phyloP scores from a whole-genome alignment of 1,284 basidiomycete genomes.

The Mrakiaceae sp. region DNA sequence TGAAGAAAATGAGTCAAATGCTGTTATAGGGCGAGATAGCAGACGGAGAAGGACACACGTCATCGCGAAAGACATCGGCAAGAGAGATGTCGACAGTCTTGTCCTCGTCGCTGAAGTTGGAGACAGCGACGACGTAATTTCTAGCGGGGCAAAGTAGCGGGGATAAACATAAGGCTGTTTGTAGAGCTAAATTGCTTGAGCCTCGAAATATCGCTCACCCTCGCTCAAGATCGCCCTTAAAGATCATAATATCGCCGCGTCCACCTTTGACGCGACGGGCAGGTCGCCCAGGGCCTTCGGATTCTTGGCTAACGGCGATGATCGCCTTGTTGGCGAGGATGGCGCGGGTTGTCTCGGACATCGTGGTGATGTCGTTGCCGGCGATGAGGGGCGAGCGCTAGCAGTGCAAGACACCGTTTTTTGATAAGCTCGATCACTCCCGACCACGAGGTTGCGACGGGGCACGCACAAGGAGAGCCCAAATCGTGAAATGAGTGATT shows the following conservation, averaged over 20 bases:
- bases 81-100: constrained; percentile 5
- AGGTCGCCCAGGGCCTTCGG: constrained; percentile 19
- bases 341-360: constrained; percentile 10
- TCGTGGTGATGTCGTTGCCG: constrained; percentile 25
- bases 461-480: neutral
- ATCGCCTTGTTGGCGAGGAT: constrained; percentile 26
- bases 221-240: constrained; percentile 15
- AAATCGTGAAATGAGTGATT: constrained; percentile 7
- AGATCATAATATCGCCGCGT: constrained; percentile 15
- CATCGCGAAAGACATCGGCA: constrained; percentile 15
- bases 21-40: neutral
- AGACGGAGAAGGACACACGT: neutral
- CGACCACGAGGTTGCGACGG: constrained; percentile 23
- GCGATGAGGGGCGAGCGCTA: constrained; percentile 24
- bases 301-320: constrained; percentile 13
- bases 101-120: constrained; percentile 15
- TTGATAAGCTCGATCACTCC: constrained; percentile 27
- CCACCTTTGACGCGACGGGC: constrained; percentile 22
- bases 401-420: neutral
- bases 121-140: constrained; percentile 15
- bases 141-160: neutral
- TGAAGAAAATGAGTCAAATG: neutral
- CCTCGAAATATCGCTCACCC: neutral
- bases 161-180: neutral
- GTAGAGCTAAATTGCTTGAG: neutral